Percentiles rank a stretch among this genome's conserved stretches.
phyloP scores from a whole-genome alignment of 2,329 filamentous ascomycete species.

The Hypoxylon sp. region DNA sequence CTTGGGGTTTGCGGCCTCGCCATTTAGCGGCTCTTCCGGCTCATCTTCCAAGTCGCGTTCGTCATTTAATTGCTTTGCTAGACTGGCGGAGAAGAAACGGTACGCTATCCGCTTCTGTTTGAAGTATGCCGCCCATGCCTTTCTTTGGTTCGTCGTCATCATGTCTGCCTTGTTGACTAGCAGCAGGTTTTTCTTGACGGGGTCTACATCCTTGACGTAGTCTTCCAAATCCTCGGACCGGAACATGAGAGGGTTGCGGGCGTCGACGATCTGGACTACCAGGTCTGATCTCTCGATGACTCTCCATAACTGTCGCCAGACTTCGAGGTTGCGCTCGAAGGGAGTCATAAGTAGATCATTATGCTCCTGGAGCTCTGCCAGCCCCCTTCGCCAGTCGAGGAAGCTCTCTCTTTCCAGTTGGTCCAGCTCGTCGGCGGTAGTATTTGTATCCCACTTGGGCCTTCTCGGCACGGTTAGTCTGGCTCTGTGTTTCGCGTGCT shows the following conservation, averaged over 20 bases:
- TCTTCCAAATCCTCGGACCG: slow-evolving; percentile 90
- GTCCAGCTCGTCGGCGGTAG: slow-evolving; percentile 85
- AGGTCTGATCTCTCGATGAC: slow-evolving; percentile 97
- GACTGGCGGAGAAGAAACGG: slow-evolving; percentile 92
- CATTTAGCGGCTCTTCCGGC: slow-evolving; percentile 49
- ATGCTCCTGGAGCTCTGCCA: slow-evolving; percentile 93
- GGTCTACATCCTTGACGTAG: slow-evolving; percentile 93
- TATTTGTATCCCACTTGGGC: slow-evolving; percentile 86
- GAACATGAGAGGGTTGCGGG: slow-evolving; percentile 92
- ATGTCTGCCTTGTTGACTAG: slow-evolving; percentile 99
- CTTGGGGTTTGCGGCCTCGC: slow-evolving; percentile 44
- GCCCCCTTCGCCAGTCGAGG: slow-evolving; percentile 84
- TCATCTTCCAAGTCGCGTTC: slow-evolving; percentile 65
- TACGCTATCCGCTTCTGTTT: slow-evolving; percentile 82
- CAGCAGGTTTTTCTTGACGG: slow-evolving; percentile 87
- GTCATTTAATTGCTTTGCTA: slow-evolving; percentile 91
- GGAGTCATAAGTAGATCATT: slow-evolving; percentile 96
- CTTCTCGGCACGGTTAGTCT: slow-evolving; percentile 88
- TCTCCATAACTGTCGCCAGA: slow-evolving; percentile 97
- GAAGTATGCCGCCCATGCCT: slow-evolving; percentile 87
- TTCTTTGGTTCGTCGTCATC: slow-evolving; percentile 88
- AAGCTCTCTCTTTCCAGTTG: slow-evolving; percentile 79
- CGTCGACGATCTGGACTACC: slow-evolving; percentile 97
- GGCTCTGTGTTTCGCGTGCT: slow-evolving; percentile 81
- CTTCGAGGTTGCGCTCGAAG: slow-evolving; percentile 95